Evolutionary conservation across 768 basidiomycete genomes (phyloP), one percentile per base, ranked within the genome.

Genomic region (Termitomyces bulborhizus): DNA sequence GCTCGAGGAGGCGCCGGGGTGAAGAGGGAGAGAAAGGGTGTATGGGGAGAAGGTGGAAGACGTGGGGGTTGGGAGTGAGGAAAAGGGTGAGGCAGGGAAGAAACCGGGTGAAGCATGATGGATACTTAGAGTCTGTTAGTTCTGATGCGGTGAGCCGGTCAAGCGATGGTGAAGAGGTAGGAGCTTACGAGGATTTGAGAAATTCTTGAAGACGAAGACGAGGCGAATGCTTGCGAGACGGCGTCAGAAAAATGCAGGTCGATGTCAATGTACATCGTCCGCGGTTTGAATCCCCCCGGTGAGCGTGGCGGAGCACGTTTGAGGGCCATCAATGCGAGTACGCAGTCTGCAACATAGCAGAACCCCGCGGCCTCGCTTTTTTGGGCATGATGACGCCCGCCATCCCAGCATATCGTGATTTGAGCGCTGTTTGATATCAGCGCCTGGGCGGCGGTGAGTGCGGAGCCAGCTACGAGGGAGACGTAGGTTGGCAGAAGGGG

Each of bases 211-310:
- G 73, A 68, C 24, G 63, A 62, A 1, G 77, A 70, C 1, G 73
- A 69, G 55, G 76, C 68, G 65, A 93, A 90, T 0, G 93, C 90
- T 39, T 88, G 79, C 0, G 88, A 87, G 44, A 95, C 92, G 0
- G 83, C 93, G 63, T 97, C 93, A 4, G 88, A 90, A 62, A 91
- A 93, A 67, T 98, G 95, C 3, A 97, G 75, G 66, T 98, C 95
- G 8, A 98, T 72, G 65, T 98, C 95, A 47, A 98, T 76, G 70
- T 97, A 97, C 82, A 98, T 84, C 11, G 94, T 77, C 2, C 88
- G 81, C 0, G 81, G 75, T 57, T 77, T 79, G 53, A 70, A 65
- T 31, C 52, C 24, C 46, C 53, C 18, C 34, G 57, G 45, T 6
- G 24, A n/a, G 1, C 50, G 29, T 16, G 66, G 42, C n/a, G 63